A percentile compares a stretch with the other conserved stretches of the same genome.
Evolutionary conservation across 106 monocot genomes (phyloP).

Genomic region (Ottelia alismoides): DNA sequence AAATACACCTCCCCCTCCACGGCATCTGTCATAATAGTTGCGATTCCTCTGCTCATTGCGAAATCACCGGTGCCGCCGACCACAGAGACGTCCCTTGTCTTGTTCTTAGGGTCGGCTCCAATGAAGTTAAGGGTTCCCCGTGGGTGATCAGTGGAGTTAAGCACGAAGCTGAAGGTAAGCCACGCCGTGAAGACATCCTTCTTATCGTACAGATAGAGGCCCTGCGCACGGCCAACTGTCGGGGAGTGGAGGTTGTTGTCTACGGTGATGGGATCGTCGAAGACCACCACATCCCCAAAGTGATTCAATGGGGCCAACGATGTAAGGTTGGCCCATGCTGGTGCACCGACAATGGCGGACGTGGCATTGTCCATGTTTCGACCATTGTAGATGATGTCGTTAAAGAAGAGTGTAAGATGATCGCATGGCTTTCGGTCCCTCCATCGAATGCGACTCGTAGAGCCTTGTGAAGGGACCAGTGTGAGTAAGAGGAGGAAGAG

Average conservation of each 20-base stretch:
- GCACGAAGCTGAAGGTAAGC: conserved; percentile 3
- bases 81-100: conserved; percentile 25
- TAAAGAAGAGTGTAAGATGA: conserved; percentile 2
- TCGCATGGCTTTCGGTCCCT: conserved; percentile 2
- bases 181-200: conserved; percentile 33
- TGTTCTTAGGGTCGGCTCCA: conserved; percentile 40
- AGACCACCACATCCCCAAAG: conserved; percentile 21
- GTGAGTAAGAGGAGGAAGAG: too few relatives aligned
- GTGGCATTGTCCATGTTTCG: conserved; percentile 19
- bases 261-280: conserved; percentile 36
- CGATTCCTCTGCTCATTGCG: conserved; percentile 36
- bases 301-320: neutral
- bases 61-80: conserved; percentile 52
- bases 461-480: too few relatives aligned
- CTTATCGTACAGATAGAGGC: conserved; percentile 34
- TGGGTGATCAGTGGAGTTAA: conserved; percentile 30
- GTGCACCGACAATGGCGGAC: conserved; percentile 30
- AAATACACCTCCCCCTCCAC: conserved; percentile 42
- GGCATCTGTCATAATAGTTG: conserved; percentile 33
- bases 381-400: conserved; percentile 18
- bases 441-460: too few relatives aligned
- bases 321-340: conserved; percentile 29
- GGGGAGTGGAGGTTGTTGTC: conserved; percentile 35
- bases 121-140: conserved; percentile 29
- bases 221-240: conserved; percentile 37